Conservation (phyloP, 108 stramenopile species). For the Fistulifera solaris region DNA sequence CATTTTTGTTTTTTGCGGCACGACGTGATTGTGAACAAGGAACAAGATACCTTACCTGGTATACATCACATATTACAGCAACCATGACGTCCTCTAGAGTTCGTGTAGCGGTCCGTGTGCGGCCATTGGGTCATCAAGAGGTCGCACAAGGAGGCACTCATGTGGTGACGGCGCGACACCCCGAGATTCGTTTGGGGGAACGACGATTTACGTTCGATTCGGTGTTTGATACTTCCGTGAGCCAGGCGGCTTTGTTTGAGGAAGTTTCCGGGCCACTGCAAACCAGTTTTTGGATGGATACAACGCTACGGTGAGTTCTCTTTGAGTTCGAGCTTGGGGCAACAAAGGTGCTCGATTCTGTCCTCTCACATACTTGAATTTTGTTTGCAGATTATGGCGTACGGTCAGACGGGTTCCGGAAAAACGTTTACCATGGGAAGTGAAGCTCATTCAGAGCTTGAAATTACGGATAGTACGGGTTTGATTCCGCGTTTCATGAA, state of each 20-base stretch:
- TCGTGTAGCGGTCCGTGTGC: constrained; percentile 70
- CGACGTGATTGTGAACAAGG: too few relatives aligned
- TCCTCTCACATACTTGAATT: constrained; percentile 1
- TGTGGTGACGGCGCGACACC: constrained; percentile 29
- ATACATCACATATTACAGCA: too few relatives aligned
- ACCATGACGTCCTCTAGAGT: constrained; percentile 21
- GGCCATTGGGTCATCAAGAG: constrained; percentile 69
- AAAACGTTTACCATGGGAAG: constrained; percentile 85
- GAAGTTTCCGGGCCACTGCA: constrained; percentile 58
- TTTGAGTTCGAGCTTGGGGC: not conserved
- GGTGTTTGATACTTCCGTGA: constrained; percentile 45
- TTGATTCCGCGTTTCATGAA: constrained; percentile 86
- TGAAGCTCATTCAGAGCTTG: constrained; percentile 54
- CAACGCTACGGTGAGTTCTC: constrained; percentile 63
- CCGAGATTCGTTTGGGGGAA: constrained; percentile 41
- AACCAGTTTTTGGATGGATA: constrained; percentile 80
- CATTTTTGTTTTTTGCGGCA: too few relatives aligned
- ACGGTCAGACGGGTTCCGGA: constrained; percentile 86
- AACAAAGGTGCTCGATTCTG: not conserved
- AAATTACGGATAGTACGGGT: constrained; percentile 44
- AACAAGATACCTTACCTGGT: too few relatives aligned
- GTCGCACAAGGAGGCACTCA: constrained; percentile 47
- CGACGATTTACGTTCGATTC: constrained; percentile 71
- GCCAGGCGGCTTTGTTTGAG: constrained; percentile 57
- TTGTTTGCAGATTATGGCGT: constrained; percentile 61